phyloP scores from a whole-genome alignment of 2,329 filamentous ascomycete genomes.

The Hirsutella minnesotensis region DNA sequence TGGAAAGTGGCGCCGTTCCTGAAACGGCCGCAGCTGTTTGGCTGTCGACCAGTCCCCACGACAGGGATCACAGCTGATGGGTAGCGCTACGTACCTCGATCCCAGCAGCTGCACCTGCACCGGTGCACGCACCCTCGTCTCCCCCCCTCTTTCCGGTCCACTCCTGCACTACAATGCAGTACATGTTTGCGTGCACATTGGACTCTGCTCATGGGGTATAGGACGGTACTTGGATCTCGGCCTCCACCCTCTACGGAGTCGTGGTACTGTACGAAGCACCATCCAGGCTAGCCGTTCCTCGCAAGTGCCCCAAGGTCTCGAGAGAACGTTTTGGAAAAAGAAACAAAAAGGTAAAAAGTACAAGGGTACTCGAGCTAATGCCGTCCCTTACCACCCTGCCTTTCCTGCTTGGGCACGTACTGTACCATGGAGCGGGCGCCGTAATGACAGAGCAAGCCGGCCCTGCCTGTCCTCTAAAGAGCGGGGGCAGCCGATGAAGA shows the following conservation, averaged over 20 bases:
- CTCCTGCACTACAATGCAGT: too few relatives aligned
- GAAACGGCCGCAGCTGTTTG: conserved; percentile 11
- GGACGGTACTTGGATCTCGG: too few relatives aligned
- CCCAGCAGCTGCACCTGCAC: not conserved
- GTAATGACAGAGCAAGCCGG: not conserved
- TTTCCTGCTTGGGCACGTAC: not conserved
- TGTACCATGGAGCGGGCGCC: not conserved
- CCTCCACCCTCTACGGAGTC: too few relatives aligned
- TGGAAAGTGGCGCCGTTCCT: conserved; percentile 17
- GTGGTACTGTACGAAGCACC: too few relatives aligned
- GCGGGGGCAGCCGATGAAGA: conserved; percentile 1
- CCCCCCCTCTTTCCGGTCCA: too few relatives aligned
- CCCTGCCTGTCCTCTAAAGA: not conserved
- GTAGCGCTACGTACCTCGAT: not conserved
- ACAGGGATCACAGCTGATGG: conserved; percentile 4
- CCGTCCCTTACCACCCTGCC: too few relatives aligned
- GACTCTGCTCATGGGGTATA: too few relatives aligned
- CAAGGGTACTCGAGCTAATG: not conserved
- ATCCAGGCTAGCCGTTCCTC: too few relatives aligned
- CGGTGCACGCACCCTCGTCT: too few relatives aligned
- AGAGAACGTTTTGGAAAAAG: not conserved
- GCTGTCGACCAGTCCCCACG: conserved; percentile 1
- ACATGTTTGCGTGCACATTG: too few relatives aligned
- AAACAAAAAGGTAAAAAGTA: not conserved
- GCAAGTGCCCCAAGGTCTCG: too few relatives aligned